A percentile compares a stretch with the other conserved stretches of the same genome.
Conservation (phyloP, 768 basidiomycete genomes). For the Lentinus tigrinus region DNA sequence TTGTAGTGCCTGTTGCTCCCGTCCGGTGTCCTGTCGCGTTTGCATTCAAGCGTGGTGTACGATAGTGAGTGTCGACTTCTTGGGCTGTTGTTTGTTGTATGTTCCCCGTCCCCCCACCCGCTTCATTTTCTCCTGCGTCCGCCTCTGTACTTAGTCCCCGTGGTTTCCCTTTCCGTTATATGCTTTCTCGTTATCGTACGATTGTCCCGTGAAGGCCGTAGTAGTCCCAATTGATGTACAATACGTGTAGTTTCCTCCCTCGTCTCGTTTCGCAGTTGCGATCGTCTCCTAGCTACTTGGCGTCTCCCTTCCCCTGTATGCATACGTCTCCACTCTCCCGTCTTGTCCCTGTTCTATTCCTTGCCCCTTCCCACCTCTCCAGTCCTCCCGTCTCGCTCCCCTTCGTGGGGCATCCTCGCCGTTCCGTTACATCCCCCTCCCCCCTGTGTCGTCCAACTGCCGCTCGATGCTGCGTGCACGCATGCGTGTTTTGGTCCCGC, state of each 20-base stretch:
- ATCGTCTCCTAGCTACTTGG: background rate
- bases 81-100: background rate
- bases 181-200: constrained; percentile 11
- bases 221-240: constrained; percentile 4
- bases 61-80: constrained; percentile 15
- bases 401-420: background rate
- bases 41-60: background rate
- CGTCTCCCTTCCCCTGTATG: background rate
- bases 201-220: constrained; percentile 4
- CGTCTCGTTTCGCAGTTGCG: background rate
- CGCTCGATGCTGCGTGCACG: constrained; percentile 1
- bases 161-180: background rate
- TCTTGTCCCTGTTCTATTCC: background rate
- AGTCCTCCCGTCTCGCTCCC: background rate
- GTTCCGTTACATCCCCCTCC: background rate
- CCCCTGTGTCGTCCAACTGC: background rate
- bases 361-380: background rate
- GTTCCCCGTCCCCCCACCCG: no score
- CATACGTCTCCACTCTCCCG: background rate
- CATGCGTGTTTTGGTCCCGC: constrained; percentile 9
- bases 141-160: background rate
- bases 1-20: background rate
- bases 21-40: background rate
- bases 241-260: background rate
- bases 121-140: background rate